Percentiles rank a stretch among this genome's conserved stretches.
phyloP scores from a whole-genome alignment of 768 basidiomycete species.

The Pholiota microspora region DNA sequence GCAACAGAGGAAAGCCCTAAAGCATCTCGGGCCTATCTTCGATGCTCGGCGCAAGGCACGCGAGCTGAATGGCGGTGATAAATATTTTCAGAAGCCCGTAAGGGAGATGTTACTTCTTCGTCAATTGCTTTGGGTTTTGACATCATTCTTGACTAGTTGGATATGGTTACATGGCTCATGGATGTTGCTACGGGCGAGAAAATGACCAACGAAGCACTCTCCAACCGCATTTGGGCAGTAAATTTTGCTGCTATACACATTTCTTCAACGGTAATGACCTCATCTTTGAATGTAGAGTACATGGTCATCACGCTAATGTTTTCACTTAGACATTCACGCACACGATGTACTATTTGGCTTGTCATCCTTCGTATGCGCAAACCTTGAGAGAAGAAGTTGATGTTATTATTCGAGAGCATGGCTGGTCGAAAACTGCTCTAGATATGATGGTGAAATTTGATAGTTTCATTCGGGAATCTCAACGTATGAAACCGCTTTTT shows the following conservation, averaged over 20 bases:
- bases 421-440: conserved; percentile 41
- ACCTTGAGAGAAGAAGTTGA: conserved; percentile 25
- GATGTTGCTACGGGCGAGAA: conserved; percentile 25
- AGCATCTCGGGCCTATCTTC: conserved; percentile 3
- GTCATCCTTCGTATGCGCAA: conserved; percentile 21
- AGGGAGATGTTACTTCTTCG: background rate
- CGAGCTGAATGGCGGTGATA: conserved; percentile 3
- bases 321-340: conserved; percentile 25
- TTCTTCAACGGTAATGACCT: conserved; percentile 28
- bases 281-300: background rate
- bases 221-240: conserved; percentile 30
- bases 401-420: conserved; percentile 23
- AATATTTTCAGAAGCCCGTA: conserved; percentile 10
- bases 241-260: conserved; percentile 45
- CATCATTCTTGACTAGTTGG: conserved; percentile 7
- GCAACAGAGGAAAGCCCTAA: background rate
- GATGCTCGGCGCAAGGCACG: conserved; percentile 8
- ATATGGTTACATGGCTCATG: conserved; percentile 23
- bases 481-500: conserved; percentile 28
- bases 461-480: conserved; percentile 43
- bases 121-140: background rate
- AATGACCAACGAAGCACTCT: conserved; percentile 19
- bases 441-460: conserved; percentile 38
- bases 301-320: too few species aligned
- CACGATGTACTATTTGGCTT: conserved; percentile 27